Evolutionary conservation across 192 early-diverging fungal genomes (phyloP).

Genomic region (Rhizophagus prolifer): DNA sequence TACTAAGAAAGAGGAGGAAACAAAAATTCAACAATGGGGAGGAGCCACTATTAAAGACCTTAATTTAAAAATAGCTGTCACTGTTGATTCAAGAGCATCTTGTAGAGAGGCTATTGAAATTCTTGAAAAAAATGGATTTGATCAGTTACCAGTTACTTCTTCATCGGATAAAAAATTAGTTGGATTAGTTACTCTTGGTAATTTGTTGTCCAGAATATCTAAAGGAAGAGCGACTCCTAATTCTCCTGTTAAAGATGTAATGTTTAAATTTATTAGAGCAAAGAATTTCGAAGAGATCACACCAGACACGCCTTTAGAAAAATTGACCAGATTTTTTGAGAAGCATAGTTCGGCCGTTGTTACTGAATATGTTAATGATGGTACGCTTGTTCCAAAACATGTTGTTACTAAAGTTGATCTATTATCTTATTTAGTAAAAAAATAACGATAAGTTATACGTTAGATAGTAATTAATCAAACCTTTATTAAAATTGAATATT

Average conservation of each 20-base stretch:
- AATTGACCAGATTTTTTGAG: conserved; percentile 89
- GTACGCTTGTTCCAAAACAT: conserved; percentile 58
- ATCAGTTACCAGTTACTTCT: conserved; percentile 91
- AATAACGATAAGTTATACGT: background rate
- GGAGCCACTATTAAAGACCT: conserved; percentile 85
- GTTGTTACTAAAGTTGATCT: conserved; percentile 98
- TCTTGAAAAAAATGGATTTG: conserved; percentile 88
- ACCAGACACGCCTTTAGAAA: conserved; percentile 76
- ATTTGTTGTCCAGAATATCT: conserved; percentile 79
- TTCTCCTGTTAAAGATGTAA: conserved; percentile 67
- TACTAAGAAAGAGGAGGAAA: conserved; percentile 62
- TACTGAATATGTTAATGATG: conserved; percentile 66
- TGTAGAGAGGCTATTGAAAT: conserved; percentile 81
- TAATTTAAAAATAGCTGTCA: conserved; percentile 80
- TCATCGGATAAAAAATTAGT: conserved; percentile 53
- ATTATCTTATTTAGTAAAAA: conserved; percentile 73
- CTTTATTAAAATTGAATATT: too few relatives aligned
- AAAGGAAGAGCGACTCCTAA: conserved; percentile 65
- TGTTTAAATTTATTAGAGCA: conserved; percentile 71
- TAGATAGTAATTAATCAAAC: too few relatives aligned
- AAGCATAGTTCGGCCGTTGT: conserved; percentile 88
- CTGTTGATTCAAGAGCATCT: conserved; percentile 73
- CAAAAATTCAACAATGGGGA: conserved; percentile 68
- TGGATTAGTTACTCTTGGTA: conserved; percentile 88
- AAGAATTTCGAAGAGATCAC: conserved; percentile 89